Evolutionary conservation across 2,329 filamentous ascomycete genomes (phyloP).

Genomic region (Sporothrix curviconia): DNA sequence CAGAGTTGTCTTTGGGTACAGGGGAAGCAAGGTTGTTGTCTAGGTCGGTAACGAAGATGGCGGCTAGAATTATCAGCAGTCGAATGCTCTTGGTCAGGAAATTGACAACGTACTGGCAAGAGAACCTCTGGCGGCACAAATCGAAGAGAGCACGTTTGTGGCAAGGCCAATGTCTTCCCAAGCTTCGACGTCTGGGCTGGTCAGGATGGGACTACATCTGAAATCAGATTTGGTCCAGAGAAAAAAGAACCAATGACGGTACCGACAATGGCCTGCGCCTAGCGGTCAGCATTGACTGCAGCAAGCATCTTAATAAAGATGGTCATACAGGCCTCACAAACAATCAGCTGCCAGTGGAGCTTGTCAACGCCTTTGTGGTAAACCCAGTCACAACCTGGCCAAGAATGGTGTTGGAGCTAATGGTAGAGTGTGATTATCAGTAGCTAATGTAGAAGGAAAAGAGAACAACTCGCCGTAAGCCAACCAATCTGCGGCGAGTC

Average conservation of each 20-base stretch:
- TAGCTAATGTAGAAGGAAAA: background rate
- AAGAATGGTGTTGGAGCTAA: background rate
- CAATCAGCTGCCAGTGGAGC: constrained; percentile 12
- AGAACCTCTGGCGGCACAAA: constrained; percentile 20
- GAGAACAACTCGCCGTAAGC: background rate
- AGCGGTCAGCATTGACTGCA: background rate
- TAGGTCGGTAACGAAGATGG: background rate
- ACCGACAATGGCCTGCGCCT: constrained; percentile 4
- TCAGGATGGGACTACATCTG: background rate
- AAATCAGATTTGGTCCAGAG: too few species aligned
- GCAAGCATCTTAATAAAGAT: constrained; percentile 12
- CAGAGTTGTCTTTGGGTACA: constrained; percentile 3
- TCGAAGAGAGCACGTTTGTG: constrained; percentile 29
- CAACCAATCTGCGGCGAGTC: constrained; percentile 9
- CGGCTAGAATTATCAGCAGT: background rate
- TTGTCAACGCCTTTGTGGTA: background rate
- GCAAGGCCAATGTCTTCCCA: constrained; percentile 29
- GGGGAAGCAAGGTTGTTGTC: background rate
- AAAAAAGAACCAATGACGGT: constrained; percentile 8
- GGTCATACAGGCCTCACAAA: constrained; percentile 29
- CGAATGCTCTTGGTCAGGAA: background rate
- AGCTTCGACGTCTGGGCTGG: constrained; percentile 19
- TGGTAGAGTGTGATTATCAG: background rate
- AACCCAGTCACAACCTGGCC: constrained; percentile 4
- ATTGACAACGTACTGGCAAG: background rate